Conservation (phyloP, 2,329 filamentous ascomycete genomes). For the Monosporascus sp. region DNA sequence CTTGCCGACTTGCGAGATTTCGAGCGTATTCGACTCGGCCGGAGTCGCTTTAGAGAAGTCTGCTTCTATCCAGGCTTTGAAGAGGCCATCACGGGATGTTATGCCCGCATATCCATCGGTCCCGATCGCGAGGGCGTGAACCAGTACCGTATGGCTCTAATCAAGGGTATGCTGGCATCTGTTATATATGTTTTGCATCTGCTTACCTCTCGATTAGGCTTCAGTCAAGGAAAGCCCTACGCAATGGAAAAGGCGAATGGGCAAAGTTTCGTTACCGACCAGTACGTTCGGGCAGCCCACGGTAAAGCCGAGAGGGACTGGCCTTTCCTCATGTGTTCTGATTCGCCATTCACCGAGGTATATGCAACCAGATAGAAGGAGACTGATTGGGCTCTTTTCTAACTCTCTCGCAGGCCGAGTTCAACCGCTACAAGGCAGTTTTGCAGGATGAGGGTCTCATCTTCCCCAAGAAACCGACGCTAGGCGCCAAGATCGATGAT, state of each 20-base stretch:
- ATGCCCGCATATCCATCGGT: conserved; percentile 77
- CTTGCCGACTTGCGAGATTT: conserved; percentile 74
- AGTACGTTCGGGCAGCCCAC: conserved; percentile 76
- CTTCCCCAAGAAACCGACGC: conserved; percentile 64
- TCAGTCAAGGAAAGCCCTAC: conserved; percentile 75
- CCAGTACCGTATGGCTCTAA: conserved; percentile 80
- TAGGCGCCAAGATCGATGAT: conserved; percentile 69
- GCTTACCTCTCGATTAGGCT: conserved; percentile 47
- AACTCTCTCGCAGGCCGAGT: conserved; percentile 56
- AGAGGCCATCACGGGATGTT: conserved; percentile 74
- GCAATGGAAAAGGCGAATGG: conserved; percentile 70
- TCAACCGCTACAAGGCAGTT: conserved; percentile 72
- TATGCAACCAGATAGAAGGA: conserved; percentile 13
- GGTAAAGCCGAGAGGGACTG: conserved; percentile 80
- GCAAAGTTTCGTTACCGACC: conserved; percentile 74
- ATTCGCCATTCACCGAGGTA: conserved; percentile 78
- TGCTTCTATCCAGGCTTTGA: conserved; percentile 94
- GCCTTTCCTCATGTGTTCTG: conserved; percentile 87
- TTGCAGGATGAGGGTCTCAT: conserved; percentile 67
- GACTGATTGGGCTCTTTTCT: background rate
- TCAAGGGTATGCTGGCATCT: conserved; percentile 60
- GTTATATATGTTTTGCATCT: background rate
- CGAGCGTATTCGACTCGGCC: conserved; percentile 76
- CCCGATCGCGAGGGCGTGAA: conserved; percentile 66
- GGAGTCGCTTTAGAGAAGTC: conserved; percentile 80